These are phyloP conservation scores for Aspergillus arachidicola DNA, from an alignment of 2,329 filamentous ascomycete genomes.

Conservation along the genomic window DNA sequence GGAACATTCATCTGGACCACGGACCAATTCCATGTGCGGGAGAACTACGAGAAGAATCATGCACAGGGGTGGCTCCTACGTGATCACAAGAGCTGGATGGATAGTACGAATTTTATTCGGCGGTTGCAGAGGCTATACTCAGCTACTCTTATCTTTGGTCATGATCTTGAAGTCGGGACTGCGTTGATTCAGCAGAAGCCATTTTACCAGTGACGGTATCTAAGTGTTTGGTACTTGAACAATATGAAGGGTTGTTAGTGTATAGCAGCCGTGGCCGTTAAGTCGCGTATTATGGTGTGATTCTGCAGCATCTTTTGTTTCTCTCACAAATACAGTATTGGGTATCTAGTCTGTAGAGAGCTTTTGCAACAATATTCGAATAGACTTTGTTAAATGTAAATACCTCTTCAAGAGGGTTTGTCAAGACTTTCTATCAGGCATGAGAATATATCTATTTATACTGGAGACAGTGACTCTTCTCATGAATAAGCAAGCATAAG, in stretches of 20 bases:
- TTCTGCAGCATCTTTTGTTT: no score
- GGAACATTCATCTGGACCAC: conserved; percentile 46
- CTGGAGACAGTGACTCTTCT: no score
- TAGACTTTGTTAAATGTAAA: no score
- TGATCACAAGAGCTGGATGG: conserved; percentile 42
- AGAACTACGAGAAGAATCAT: conserved; percentile 41
- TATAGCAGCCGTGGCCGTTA: neutral
- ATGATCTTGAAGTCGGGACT: neutral
- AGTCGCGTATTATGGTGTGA: no score
- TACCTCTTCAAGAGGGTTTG: no score
- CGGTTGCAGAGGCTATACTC: conserved; percentile 33
- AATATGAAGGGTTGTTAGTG: neutral
- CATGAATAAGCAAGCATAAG: no score
- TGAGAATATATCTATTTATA: no score
- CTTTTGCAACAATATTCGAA: no score
- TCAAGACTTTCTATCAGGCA: no score
- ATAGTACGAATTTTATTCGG: conserved; percentile 37
- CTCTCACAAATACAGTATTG: no score
- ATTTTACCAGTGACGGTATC: neutral
- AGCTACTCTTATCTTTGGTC: conserved; percentile 35
- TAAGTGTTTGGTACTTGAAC: neutral
- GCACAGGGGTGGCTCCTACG: conserved; percentile 41
- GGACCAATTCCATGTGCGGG: conserved; percentile 44
- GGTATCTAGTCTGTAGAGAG: no score
- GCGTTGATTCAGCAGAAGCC: neutral